Evolutionary conservation across 176 grass and related monocot genomes (phyloP), one percentile per base, ranked within the genome.

Genomic region (Microstegium vimineum): DNA sequence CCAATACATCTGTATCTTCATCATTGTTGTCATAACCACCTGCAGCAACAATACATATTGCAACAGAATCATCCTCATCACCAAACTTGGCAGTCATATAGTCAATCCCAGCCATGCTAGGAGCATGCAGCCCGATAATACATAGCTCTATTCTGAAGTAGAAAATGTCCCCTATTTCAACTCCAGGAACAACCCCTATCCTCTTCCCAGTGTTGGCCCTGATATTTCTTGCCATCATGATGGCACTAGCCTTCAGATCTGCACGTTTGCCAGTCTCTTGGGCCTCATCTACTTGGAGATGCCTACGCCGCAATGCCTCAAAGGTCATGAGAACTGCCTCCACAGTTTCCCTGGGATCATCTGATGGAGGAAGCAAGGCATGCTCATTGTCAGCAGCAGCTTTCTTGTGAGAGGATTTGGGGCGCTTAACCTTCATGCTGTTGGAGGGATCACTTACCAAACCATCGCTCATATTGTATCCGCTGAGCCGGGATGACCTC

Each of bases 101-200:
- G 84, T 98, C 95, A 47, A 98, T 98, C 36, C 95, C 95, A 4
- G 87, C 95, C 95, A 98, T 98, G 85, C 88, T 94, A 51, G 82
- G 81, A 71, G 95, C 68, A 82, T 98, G 95, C 85, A 98, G 76
- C 4, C 95, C 95, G 25, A 94, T 79, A 78, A 98, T 16, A 76
- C 90, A 91, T 66, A 98, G 69, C 57, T 98, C 95, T 87, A 98
- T 94, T 71, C 95, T 88, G 68, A 94, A 94, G 76, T 92, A 98
- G 82, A 98, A 98, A 89, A 98, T 94, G 83, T 94, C 95, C 17
- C 95, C 95, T 76, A 98, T 63, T 69, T 91, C 83, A 37, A 98
- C 82, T 41, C 95, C 95, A 83, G 95, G 90, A 73, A 94, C 67
- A 38, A 38, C 20, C 13, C 95, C 95, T 28, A 94, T 73, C 74